phyloP scores from a whole-genome alignment of 805 yeast genomes.

The Diddensiella transvaalensis region DNA sequence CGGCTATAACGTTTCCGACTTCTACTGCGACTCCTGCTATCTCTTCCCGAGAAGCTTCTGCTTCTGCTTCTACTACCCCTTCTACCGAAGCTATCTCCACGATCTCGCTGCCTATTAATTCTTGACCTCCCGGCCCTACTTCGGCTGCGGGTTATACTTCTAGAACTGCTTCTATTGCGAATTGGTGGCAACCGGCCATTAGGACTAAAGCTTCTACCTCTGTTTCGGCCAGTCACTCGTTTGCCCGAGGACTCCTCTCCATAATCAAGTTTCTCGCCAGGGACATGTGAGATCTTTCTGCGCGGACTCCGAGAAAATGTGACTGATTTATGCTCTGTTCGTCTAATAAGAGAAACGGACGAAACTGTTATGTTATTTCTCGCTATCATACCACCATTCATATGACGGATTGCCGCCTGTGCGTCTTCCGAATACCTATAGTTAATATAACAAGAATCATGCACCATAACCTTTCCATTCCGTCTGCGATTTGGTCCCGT shows the following conservation, averaged over 20 bases:
- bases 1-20: neutral
- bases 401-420: slow-evolving; percentile 9
- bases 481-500: neutral
- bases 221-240: neutral
- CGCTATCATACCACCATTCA: slow-evolving; percentile 23
- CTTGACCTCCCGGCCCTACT: no score
- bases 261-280: slow-evolving; percentile 1
- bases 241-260: slow-evolving; percentile 2
- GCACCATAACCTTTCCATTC: neutral
- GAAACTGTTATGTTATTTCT: slow-evolving; percentile 7
- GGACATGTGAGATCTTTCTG: slow-evolving; percentile 1
- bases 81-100: neutral
- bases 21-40: neutral
- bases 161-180: neutral
- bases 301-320: neutral
- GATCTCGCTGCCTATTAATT: no score
- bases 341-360: neutral
- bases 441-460: slow-evolving; percentile 10
- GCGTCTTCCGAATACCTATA: slow-evolving; percentile 15
- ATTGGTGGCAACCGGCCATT: no score
- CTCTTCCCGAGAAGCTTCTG: neutral
- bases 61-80: neutral
- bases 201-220: slow-evolving; percentile 10
- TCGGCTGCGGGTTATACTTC: no score
- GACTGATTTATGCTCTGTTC: neutral